These are phyloP conservation scores for Boechera stricta DNA, from an alignment of 345 rosid genomes.

Conservation along the genomic window DNA sequence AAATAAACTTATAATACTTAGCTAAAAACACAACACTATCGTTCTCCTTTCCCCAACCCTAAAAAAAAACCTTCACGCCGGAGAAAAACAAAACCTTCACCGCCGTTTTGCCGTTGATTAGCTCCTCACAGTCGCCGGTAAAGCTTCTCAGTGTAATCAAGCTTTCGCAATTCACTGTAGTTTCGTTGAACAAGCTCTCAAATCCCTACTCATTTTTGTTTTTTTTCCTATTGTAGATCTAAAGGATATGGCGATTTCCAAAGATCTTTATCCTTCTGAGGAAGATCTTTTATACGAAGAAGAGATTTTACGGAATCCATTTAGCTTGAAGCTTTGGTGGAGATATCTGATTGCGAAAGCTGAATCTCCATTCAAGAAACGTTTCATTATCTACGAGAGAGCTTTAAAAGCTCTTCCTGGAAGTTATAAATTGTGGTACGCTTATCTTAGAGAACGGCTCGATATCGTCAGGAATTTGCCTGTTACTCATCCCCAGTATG, in stretches of 20 bases:
- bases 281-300: constrained; percentile 89
- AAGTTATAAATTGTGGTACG: constrained; percentile 88
- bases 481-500: constrained; percentile 66
- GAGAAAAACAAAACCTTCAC: constrained; percentile 3
- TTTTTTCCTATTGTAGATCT: constrained; percentile 26
- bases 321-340: constrained; percentile 94
- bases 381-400: constrained; percentile 81
- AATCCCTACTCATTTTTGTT: background rate
- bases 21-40: background rate
- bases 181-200: constrained; percentile 5
- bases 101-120: constrained; percentile 27
- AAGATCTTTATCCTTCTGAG: constrained; percentile 81
- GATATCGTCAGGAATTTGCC: constrained; percentile 74
- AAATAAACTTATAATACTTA: background rate
- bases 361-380: constrained; percentile 71
- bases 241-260: constrained; percentile 62
- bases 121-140: background rate
- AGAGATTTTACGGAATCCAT: constrained; percentile 84
- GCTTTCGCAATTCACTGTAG: background rate
- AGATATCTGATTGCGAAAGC: constrained; percentile 77
- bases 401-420: constrained; percentile 90
- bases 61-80: constrained; percentile 2
- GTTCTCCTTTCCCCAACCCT: constrained; percentile 6
- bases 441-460: constrained; percentile 83
- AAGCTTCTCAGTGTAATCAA: background rate